Base-by-base conservation (phyloP, 2,329 filamentous ascomycete genomes). In the Fusarium guadeloupense region DNA sequence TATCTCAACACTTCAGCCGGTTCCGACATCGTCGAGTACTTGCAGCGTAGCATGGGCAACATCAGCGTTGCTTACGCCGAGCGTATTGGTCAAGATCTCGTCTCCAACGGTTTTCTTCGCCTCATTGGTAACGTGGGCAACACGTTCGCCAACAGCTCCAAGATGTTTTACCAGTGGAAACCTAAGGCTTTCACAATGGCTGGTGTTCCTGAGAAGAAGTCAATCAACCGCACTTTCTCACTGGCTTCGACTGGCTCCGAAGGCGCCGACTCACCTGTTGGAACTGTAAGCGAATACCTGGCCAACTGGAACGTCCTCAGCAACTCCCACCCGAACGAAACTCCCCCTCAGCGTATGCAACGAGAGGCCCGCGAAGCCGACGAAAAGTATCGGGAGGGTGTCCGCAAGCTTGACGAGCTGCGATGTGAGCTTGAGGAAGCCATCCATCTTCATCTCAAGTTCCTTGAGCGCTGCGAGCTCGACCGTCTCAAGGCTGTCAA, bases 401-500 rank as follows among this genome's bases (percentile, higher is more conserved):
- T 99, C 33, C 87, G 86, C 70, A 94, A 91, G 77, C 85, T 99
- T 31, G 95, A 99, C 74, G 88, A 92, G 67, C 84, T 98, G 72
- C 88, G 95, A 35, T 98, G 95, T 79, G 92, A 92, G 52, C 82
- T 99, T n/a, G 95, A 99, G 77, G 93, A 99, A 76, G 89, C 92
- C 52, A 97, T 99, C 74, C 87, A 96, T 63, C 84, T 94, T 42
- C 93, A 98, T 73, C 84, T 99, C 66, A 92, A 89, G 74, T 99
- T 97, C 77, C 92, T 99, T 77, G 95, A 99, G 81, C 92, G 94
- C 59, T 99, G 95, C 75, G 95, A 99, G 77, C 81, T 98, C 59
- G 96, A 99, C 76, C 87, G 96, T 60, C 83, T 99, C 42, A 98
- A 96, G 82, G 95, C 96, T 17, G 95, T 99, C 83, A 98, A 99